Evolutionary conservation across 306 rosid genomes (phyloP), one percentile per base, ranked within the genome.

Genomic region (Arachis stenosperma): DNA sequence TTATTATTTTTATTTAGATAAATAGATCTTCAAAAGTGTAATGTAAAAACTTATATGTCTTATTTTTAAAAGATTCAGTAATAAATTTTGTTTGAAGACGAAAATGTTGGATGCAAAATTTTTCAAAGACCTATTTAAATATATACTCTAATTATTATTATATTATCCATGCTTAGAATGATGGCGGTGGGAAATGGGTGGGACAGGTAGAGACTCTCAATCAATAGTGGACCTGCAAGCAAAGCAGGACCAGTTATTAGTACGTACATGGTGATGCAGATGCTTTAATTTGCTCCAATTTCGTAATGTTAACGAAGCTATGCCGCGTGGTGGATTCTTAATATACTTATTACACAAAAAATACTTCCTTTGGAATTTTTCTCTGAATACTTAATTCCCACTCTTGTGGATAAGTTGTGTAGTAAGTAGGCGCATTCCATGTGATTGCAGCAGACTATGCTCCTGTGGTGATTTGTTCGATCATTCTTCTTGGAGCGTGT

Each of bases 251-350:
- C 2, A 22, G 27, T 22, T 22, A 22, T 17, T 53, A 14, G 33
- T 40, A 22, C 33, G 9, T 33, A 33, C 37, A 33, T 33, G 37
- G 37, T 3, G 33, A 9, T 3, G 44, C 46, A 41, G 42, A 70
- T 46, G 40, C 65, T 56, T 75, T 22, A 22, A 22, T 22, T 22
- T 68, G 68, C 37, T 75, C 68, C 74, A 75, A 37, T 15, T 65
- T 36, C 4, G 37, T 7, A 65, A 14, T 11, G 7, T 61, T 6
- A 61, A 61, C 58, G 6, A 76, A 46, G 15, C 55, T 1, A 9
- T 11, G 80, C 68, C 82, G 70, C 78, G 78, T 73, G 75, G 72
- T 11, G 61, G 80, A 80, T 64, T 47, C 6, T 5, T n/a, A n/a
- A 52, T n/a, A 0, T 4, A 48, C 12, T 11, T 48, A 3, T 12